Evolutionary conservation across 148 eudicot species (phyloP), one percentile per base, ranked within the genome.

Genomic region (Spergularia marina): DNA sequence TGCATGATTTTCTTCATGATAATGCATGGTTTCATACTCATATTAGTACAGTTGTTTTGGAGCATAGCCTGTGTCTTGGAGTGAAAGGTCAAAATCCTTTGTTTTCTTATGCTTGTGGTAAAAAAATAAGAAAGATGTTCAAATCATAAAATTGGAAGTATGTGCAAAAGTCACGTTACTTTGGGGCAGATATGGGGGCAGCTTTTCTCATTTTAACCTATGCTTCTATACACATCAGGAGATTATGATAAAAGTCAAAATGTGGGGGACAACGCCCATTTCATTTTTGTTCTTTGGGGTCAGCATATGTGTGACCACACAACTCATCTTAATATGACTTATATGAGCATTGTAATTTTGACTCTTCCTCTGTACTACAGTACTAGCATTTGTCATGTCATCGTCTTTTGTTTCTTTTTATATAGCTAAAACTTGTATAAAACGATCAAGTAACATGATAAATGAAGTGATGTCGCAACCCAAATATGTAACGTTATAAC

Each of bases 71-170:
- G 74, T 77, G 83, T 77, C 70, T 74, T 79, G 79, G 39, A 82
- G 80, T 82, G 84, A 79, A 79, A 76, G 77, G 87, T 81, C 84
- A 81, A 78, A 81, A 67, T 51, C 16, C 59, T 20, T 49, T 16
- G 70, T 55, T 62, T 69, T 65, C 8, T 73, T 51, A 52, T 72
- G 41, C 68, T 65, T 11, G 18, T 72, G 72, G 82, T 78, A 20
- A 76, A 78, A 81, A 75, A 54, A 20, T 69, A 78, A 81, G 72
- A 54, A 55, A 51, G 16, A 74, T 67, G 82, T 76, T 74, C 81
- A 71, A 70, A 63, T 52, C 73, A 83, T 74, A 65, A 69, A 74
- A 74, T 78, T 78, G 86, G 82, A 84, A 77, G 79, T 16, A 69
- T 83, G 40, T 69, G 30, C 13, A 63, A 21, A 81, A 53, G 79